Conservation (phyloP, 306 rosid genomes). For the Cucumis melo region DNA sequence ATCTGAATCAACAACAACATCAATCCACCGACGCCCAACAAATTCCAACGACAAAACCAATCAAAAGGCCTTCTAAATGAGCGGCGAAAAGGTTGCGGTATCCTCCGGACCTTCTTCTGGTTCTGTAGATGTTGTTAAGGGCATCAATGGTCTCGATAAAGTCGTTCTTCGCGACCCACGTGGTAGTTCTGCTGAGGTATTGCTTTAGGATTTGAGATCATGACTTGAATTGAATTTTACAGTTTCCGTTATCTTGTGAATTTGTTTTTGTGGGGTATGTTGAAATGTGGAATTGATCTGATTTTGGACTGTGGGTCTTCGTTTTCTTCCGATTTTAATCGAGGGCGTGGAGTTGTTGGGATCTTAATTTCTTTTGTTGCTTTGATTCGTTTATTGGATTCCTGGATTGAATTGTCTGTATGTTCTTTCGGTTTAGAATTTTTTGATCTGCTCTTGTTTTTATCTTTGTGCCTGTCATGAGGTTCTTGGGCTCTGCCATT, state of each 20-base stretch:
- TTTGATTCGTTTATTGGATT: not conserved
- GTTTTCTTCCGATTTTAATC: not conserved
- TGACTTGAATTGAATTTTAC: not conserved
- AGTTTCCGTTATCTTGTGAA: not conserved
- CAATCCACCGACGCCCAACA: not conserved
- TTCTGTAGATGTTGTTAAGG: not conserved
- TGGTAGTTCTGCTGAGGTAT: constrained; percentile 54
- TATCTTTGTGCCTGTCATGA: not conserved
- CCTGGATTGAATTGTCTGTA: not conserved
- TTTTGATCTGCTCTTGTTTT: not conserved
- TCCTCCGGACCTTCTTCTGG: constrained; percentile 3
- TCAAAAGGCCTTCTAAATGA: not conserved
- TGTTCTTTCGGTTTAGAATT: not conserved
- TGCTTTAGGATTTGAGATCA: not conserved
- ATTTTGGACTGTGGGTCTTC: not conserved
- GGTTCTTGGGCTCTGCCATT: not conserved
- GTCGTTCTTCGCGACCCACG: constrained; percentile 44
- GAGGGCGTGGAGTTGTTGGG: not conserved
- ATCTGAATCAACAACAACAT: not conserved
- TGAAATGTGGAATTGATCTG: not conserved
- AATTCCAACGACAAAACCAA: not conserved
- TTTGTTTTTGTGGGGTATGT: not conserved
- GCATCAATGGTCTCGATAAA: constrained; percentile 31
- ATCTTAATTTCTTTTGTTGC: not conserved
- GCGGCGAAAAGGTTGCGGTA: not conserved